These are phyloP conservation scores for Mycena sp. DNA, from an alignment of 1,284 basidiomycete species.

Conservation along the genomic window DNA sequence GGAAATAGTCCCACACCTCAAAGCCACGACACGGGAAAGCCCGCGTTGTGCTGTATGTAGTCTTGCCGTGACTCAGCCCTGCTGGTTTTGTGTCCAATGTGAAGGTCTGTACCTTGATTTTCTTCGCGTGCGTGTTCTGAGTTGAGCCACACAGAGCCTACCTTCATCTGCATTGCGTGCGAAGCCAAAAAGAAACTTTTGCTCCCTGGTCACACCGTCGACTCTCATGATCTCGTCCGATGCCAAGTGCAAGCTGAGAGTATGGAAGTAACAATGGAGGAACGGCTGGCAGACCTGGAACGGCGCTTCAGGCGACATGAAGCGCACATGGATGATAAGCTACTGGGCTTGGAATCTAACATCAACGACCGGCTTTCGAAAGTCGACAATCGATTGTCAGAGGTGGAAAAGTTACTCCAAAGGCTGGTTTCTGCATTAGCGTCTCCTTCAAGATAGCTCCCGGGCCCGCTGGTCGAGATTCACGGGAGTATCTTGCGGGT, in stretches of 20 bases:
- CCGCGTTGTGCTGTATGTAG: slow-evolving; percentile 25
- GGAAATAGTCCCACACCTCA: not conserved
- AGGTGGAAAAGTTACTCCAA: not conserved
- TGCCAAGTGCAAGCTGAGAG: slow-evolving; percentile 27
- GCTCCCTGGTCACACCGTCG: slow-evolving; percentile 18
- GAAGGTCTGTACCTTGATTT: slow-evolving; percentile 26
- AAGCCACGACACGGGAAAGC: not conserved
- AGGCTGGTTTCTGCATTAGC: too few species aligned
- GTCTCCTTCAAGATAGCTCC: too few species aligned
- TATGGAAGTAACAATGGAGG: slow-evolving; percentile 35
- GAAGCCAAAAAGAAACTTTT: slow-evolving; percentile 14
- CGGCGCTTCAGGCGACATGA: too few species aligned
- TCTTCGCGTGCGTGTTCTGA: not conserved
- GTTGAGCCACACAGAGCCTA: slow-evolving; percentile 7
- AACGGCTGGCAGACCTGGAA: slow-evolving; percentile 1
- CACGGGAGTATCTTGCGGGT: too few species aligned
- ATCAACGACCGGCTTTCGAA: not conserved
- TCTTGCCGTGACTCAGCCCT: slow-evolving; percentile 28
- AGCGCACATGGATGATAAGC: too few species aligned
- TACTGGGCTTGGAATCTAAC: too few species aligned
- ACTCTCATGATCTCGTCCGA: slow-evolving; percentile 36
- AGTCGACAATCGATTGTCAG: slow-evolving; percentile 20
- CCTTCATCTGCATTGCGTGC: slow-evolving; percentile 26
- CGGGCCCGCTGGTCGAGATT: too few species aligned
- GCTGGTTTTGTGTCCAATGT: slow-evolving; percentile 44